A percentile compares a stretch with the other conserved stretches of the same genome.
Conservation (phyloP, 306 rosid genomes). For the Biancaea sappan region DNA sequence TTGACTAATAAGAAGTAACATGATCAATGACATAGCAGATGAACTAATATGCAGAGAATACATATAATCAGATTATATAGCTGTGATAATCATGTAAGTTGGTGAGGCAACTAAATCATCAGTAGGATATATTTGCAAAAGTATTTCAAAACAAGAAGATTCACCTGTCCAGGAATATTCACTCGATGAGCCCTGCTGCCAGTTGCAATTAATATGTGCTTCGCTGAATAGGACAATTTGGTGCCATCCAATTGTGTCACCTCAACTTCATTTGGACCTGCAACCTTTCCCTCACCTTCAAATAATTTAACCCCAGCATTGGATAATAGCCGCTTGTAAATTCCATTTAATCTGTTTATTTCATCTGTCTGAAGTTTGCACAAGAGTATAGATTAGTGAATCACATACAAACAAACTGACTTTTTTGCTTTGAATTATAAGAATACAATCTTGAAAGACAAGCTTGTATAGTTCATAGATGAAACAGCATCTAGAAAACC, state of each 20-base stretch:
- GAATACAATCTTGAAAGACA: slow-evolving; percentile 19
- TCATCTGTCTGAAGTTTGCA: slow-evolving; percentile 78
- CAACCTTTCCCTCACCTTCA: slow-evolving; percentile 95
- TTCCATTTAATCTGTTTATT: slow-evolving; percentile 81
- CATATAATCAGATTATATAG: background rate
- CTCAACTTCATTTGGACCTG: slow-evolving; percentile 91
- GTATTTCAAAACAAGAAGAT: slow-evolving; percentile 31
- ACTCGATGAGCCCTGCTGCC: slow-evolving; percentile 84
- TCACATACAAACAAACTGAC: slow-evolving; percentile 13
- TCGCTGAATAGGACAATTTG: slow-evolving; percentile 86
- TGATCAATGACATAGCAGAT: background rate
- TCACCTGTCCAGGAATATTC: slow-evolving; percentile 88
- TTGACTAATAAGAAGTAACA: background rate
- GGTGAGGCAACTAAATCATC: background rate
- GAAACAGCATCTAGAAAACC: slow-evolving; percentile 18
- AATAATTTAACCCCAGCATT: slow-evolving; percentile 84
- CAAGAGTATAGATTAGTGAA: background rate
- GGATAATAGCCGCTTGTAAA: slow-evolving; percentile 87
- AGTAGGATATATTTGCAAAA: slow-evolving; percentile 16
- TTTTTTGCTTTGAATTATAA: too few species aligned
- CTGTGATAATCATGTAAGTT: background rate
- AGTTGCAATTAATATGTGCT: slow-evolving; percentile 89
- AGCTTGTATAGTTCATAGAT: slow-evolving; percentile 12
- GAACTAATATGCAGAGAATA: slow-evolving; percentile 22
- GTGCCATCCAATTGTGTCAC: slow-evolving; percentile 97